phyloP scores from a whole-genome alignment of 257 asterid genomes.

The Verbena officinalis region DNA sequence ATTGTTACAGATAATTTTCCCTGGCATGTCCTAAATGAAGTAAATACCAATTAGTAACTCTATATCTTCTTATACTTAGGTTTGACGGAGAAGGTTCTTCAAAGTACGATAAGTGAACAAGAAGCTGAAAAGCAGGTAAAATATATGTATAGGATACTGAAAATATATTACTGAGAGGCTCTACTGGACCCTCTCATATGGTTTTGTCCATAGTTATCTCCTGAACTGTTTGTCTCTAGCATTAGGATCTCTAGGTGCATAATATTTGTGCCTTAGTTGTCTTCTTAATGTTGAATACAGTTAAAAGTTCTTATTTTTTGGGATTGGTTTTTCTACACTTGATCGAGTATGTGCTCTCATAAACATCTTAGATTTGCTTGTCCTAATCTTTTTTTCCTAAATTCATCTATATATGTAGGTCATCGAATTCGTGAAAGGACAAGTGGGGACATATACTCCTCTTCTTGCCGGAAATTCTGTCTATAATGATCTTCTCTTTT shows the following conservation, averaged over 20 bases:
- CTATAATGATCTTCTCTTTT: constrained; percentile 72
- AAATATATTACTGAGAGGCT: not conserved
- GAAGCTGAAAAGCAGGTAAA: constrained; percentile 96
- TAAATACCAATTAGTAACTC: constrained; percentile 24
- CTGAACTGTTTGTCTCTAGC: not conserved
- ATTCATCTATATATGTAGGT: constrained; percentile 53
- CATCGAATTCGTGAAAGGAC: constrained; percentile 74
- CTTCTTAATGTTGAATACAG: not conserved
- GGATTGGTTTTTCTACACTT: not conserved
- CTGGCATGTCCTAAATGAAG: constrained; percentile 19
- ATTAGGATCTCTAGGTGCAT: not conserved
- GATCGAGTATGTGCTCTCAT: constrained; percentile 9
- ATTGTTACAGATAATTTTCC: not conserved
- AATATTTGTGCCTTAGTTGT: no score
- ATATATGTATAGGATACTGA: constrained; percentile 2
- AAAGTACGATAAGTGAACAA: constrained; percentile 66
- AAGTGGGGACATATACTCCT: constrained; percentile 63
- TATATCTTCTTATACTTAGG: constrained; percentile 48
- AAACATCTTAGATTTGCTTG: constrained; percentile 22
- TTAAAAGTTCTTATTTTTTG: not conserved
- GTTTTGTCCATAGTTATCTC: not conserved
- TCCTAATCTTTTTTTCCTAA: not conserved
- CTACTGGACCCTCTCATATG: constrained; percentile 5
- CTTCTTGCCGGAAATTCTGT: constrained; percentile 92
- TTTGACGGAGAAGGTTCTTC: constrained; percentile 83